These are phyloP conservation scores for Mycena sanguinolenta DNA, from an alignment of 768 basidiomycete genomes.

Conservation along the genomic window DNA sequence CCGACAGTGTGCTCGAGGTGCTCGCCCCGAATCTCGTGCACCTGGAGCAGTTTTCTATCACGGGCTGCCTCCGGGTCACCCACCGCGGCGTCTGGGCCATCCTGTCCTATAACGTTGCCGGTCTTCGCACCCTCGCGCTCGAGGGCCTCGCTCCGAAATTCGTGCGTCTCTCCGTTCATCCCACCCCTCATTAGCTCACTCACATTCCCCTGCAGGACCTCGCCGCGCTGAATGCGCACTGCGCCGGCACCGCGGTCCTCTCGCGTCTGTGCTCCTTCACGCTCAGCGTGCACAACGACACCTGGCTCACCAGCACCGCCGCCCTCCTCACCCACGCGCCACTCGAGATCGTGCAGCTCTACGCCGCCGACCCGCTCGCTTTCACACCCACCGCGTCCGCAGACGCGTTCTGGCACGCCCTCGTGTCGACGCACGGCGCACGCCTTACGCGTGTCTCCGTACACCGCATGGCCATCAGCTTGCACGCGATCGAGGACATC, in stretches of 20 bases:
- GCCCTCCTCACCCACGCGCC: slow-evolving; percentile 59
- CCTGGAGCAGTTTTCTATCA: slow-evolving; percentile 70
- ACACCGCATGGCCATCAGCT: slow-evolving; percentile 70
- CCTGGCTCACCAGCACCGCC: slow-evolving; percentile 61
- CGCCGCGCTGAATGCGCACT: slow-evolving; percentile 52
- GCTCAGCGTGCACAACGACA: slow-evolving; percentile 59
- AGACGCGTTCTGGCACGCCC: slow-evolving; percentile 62
- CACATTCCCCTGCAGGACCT: slow-evolving; percentile 61
- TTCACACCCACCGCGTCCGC: slow-evolving; percentile 43
- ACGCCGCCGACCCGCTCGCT: slow-evolving; percentile 47
- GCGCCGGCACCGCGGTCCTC: slow-evolving; percentile 55
- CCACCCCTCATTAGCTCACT: slow-evolving; percentile 1
- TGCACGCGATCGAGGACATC: slow-evolving; percentile 64
- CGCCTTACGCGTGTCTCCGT: slow-evolving; percentile 72
- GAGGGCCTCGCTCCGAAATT: slow-evolving; percentile 74
- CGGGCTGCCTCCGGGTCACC: slow-evolving; percentile 79
- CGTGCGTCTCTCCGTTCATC: slow-evolving; percentile 50
- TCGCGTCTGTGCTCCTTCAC: slow-evolving; percentile 68
- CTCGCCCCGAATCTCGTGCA: slow-evolving; percentile 63
- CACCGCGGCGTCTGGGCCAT: slow-evolving; percentile 69
- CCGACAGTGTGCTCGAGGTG: slow-evolving; percentile 65
- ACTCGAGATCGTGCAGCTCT: slow-evolving; percentile 74
- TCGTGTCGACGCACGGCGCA: slow-evolving; percentile 65
- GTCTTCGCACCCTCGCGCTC: slow-evolving; percentile 68
- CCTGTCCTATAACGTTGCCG: slow-evolving; percentile 56